Conservation (phyloP, 306 rosid genomes). For the Cucumis cinereus region DNA sequence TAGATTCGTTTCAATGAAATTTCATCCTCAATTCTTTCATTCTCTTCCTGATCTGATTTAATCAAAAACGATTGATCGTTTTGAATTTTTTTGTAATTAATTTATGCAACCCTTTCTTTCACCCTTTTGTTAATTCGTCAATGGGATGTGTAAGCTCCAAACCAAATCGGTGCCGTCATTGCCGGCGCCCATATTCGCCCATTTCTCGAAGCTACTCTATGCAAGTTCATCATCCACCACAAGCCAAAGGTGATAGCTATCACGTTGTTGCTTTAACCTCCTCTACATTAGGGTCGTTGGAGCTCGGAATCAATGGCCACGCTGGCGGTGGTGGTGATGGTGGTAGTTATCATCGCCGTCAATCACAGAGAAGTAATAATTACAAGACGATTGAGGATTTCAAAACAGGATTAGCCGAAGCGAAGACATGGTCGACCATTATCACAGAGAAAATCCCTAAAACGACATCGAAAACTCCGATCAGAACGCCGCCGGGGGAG, state of each 20-base stretch:
- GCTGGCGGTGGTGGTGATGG: background rate
- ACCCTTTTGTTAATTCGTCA: background rate
- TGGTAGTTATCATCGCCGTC: background rate
- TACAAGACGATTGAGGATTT: slow-evolving; percentile 20
- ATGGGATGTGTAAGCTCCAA: slow-evolving; percentile 93
- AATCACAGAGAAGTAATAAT: background rate
- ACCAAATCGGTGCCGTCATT: slow-evolving; percentile 60
- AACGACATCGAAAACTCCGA: slow-evolving; percentile 31
- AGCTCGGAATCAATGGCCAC: slow-evolving; percentile 15
- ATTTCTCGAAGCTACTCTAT: slow-evolving; percentile 65
- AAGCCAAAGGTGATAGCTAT: slow-evolving; percentile 37
- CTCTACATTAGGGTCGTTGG: slow-evolving; percentile 67
- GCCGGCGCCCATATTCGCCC: slow-evolving; percentile 56
- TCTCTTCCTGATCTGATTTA: background rate
- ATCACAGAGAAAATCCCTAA: slow-evolving; percentile 60
- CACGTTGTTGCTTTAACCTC: slow-evolving; percentile 79
- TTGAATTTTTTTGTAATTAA: background rate
- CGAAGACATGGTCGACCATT: slow-evolving; percentile 70
- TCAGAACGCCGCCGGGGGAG: slow-evolving; percentile 64
- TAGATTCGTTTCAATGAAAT: background rate
- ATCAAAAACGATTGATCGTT: background rate
- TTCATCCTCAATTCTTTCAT: background rate
- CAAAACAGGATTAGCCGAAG: slow-evolving; percentile 38
- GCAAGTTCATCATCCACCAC: slow-evolving; percentile 74
- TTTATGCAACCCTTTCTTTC: background rate